phyloP scores from a whole-genome alignment of 225 moss, liverwort and hornwort genomes.

The Bryum argenteum region DNA sequence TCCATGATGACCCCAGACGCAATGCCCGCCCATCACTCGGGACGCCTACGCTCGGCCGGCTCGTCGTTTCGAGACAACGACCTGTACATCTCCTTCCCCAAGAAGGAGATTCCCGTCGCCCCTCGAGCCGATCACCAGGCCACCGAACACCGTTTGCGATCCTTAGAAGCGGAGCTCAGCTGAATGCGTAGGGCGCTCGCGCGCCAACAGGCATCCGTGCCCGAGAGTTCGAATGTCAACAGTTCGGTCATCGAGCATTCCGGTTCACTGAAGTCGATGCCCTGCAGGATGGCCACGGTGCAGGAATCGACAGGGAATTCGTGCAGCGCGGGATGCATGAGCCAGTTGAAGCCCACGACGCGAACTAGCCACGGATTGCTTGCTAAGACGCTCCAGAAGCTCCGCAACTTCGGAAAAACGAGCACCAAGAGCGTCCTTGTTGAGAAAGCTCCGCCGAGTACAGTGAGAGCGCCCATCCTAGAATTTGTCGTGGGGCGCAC shows the following conservation, averaged over 20 bases:
- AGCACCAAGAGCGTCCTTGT: background rate
- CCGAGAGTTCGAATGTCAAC: background rate
- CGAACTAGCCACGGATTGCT: constrained; percentile 44
- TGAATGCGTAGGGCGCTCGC: constrained; percentile 60
- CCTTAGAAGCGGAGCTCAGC: constrained; percentile 61
- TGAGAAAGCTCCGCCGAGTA: background rate
- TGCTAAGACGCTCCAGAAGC: constrained; percentile 50
- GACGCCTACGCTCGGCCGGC: constrained; percentile 39
- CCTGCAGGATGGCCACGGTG: constrained; percentile 38
- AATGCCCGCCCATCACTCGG: constrained; percentile 7
- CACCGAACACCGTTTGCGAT: constrained; percentile 67
- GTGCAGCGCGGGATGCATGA: constrained; percentile 49
- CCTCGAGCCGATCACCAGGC: constrained; percentile 52
- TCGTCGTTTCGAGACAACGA: constrained; percentile 46
- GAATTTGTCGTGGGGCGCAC: constrained; percentile 25
- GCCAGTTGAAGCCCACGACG: constrained; percentile 48
- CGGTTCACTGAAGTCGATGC: constrained; percentile 2
- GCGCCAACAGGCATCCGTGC: constrained; percentile 14
- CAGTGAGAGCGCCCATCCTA: background rate
- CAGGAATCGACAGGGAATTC: constrained; percentile 28
- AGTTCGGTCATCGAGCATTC: background rate
- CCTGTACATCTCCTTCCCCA: constrained; percentile 28
- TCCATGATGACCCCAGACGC: constrained; percentile 15
- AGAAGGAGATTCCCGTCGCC: constrained; percentile 26
- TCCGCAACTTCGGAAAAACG: constrained; percentile 35